phyloP scores from a whole-genome alignment of 192 early-diverging fungal genomes.

The Backusella luteola region DNA sequence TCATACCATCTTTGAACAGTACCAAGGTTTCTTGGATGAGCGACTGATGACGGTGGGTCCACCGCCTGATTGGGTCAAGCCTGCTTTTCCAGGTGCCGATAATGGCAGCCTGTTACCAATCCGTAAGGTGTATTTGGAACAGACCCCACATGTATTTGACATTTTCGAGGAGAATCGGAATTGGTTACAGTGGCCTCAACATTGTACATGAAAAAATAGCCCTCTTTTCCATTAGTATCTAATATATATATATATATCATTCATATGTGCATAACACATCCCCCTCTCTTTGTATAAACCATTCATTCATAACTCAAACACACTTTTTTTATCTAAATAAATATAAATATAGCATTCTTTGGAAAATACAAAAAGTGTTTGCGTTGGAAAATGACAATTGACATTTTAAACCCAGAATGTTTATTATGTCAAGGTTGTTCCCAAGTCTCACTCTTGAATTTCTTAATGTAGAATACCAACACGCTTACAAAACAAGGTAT shows the following conservation, averaged over 20 bases:
- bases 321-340: neutral
- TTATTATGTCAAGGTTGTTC: too few species aligned
- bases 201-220: neutral
- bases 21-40: conserved; percentile 63
- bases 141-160: neutral
- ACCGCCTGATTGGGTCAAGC: conserved; percentile 65
- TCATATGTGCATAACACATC: too few species aligned
- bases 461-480: too few species aligned
- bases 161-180: neutral
- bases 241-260: too few species aligned
- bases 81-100: conserved; percentile 30
- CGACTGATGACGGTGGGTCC: conserved; percentile 54
- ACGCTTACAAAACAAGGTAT: too few species aligned
- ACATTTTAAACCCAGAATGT: too few species aligned
- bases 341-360: neutral
- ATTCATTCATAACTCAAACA: neutral
- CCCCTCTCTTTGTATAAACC: neutral
- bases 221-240: too few species aligned
- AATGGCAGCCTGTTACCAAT: conserved; percentile 28
- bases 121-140: conserved; percentile 13
- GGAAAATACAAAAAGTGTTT: neutral
- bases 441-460: too few species aligned
- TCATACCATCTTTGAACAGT: conserved; percentile 77
- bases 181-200: neutral
- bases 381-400: too few species aligned